Evolutionary conservation across 129 eudicot species (phyloP).

Genomic region (Scalesia atractyloides): DNA sequence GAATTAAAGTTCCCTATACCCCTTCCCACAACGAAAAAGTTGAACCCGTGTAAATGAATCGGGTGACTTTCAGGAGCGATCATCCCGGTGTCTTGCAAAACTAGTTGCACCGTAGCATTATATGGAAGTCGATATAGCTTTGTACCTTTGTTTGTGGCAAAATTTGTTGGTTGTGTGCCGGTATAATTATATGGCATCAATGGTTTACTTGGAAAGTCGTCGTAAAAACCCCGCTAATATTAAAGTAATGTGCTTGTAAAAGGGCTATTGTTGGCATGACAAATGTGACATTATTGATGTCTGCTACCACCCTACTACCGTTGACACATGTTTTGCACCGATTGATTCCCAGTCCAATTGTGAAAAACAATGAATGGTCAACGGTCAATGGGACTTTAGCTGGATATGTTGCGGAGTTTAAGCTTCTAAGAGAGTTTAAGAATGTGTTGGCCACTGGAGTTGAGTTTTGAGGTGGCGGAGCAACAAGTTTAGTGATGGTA

Average conservation of each 20-base stretch:
- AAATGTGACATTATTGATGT: constrained; percentile 66
- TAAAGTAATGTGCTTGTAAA: constrained; percentile 74
- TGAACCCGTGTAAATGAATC: constrained; percentile 72
- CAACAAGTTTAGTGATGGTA: constrained; percentile 45
- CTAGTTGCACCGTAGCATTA: constrained; percentile 63
- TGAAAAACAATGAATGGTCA: constrained; percentile 65
- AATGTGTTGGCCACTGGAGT: constrained; percentile 52
- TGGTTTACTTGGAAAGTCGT: constrained; percentile 70
- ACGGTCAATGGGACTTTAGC: constrained; percentile 58
- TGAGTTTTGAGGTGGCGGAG: constrained; percentile 65
- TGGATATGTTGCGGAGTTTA: constrained; percentile 57
- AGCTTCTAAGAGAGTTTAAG: constrained; percentile 50
- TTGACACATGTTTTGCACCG: constrained; percentile 57
- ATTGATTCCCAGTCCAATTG: constrained; percentile 68
- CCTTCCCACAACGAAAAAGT: constrained; percentile 68
- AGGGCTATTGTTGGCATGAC: constrained; percentile 68
- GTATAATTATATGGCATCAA: constrained; percentile 61
- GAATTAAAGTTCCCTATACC: constrained; percentile 74
- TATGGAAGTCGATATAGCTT: constrained; percentile 64
- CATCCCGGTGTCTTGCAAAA: constrained; percentile 76
- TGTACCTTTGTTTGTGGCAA: constrained; percentile 57
- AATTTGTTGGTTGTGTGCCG: constrained; percentile 45
- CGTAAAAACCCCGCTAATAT: constrained; percentile 67
- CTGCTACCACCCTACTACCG: constrained; percentile 60
- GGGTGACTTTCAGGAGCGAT: constrained; percentile 73